A percentile compares a stretch with the other conserved stretches of the same genome.
Conservation (phyloP, 2,329 filamentous ascomycete genomes). For the Fusarium illudens region DNA sequence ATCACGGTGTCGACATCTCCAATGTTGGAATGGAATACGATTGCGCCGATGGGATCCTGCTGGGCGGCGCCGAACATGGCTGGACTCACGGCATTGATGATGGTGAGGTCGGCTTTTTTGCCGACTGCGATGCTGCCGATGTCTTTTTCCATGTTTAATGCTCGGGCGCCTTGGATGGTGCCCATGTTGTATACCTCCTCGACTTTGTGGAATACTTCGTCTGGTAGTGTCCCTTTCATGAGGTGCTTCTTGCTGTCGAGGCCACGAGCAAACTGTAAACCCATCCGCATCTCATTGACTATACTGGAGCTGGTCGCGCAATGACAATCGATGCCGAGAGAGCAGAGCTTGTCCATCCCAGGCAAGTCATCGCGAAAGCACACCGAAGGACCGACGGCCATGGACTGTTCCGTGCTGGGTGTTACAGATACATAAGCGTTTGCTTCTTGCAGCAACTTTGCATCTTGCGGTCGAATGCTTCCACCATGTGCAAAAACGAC, state of each 20-base stretch:
- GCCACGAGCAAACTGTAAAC: not conserved
- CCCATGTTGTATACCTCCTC: slow-evolving; percentile 5
- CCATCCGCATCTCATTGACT: not conserved
- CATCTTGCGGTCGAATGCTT: not conserved
- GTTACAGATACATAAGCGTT: slow-evolving; percentile 9
- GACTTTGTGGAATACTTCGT: not conserved
- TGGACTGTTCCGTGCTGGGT: slow-evolving; percentile 20
- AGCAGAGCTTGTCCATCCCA: not conserved
- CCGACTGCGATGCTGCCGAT: slow-evolving; percentile 5
- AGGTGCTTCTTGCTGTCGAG: not conserved
- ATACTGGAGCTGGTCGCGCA: slow-evolving; percentile 1
- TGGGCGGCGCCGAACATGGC: not conserved
- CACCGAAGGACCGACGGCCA: slow-evolving; percentile 3
- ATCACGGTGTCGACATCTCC: slow-evolving; percentile 2
- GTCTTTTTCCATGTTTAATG: not conserved
- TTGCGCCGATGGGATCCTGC: not conserved
- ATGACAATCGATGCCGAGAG: slow-evolving; percentile 4
- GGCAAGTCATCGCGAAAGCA: slow-evolving; percentile 8
- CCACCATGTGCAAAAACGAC: slow-evolving; percentile 15
- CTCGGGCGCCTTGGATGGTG: slow-evolving; percentile 7
- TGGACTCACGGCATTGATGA: slow-evolving; percentile 2
- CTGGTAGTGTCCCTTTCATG: not conserved
- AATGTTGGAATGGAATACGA: slow-evolving; percentile 1
- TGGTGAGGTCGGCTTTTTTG: slow-evolving; percentile 1
- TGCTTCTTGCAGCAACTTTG: not conserved